Evolutionary conservation across 768 basidiomycete genomes (phyloP).

Genomic region (Rubroboletus satanas): DNA sequence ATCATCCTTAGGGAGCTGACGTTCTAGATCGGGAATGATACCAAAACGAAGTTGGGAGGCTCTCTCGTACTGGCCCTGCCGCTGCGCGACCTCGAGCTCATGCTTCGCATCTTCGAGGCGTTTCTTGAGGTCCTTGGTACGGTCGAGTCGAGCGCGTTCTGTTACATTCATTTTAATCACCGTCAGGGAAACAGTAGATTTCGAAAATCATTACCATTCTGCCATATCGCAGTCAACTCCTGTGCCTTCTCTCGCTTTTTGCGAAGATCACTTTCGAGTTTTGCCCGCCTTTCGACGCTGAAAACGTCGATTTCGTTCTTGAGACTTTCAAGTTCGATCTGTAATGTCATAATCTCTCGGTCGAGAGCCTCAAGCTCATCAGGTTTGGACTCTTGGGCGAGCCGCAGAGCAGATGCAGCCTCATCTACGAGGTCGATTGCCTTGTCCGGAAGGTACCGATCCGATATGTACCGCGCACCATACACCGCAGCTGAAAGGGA

Average conservation of each 20-base stretch:
- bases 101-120: slow-evolving; percentile 79
- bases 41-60: slow-evolving; percentile 83
- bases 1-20: slow-evolving; percentile 57
- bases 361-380: slow-evolving; percentile 80
- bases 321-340: slow-evolving; percentile 86
- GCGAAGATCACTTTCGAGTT: slow-evolving; percentile 62
- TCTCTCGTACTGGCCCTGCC: slow-evolving; percentile 80
- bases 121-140: slow-evolving; percentile 68
- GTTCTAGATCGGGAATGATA: slow-evolving; percentile 78
- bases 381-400: slow-evolving; percentile 87
- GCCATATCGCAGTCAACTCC: slow-evolving; percentile 64
- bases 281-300: slow-evolving; percentile 65
- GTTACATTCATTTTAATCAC: not conserved
- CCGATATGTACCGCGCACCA: slow-evolving; percentile 78
- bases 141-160: slow-evolving; percentile 69
- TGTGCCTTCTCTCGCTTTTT: slow-evolving; percentile 61
- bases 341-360: slow-evolving; percentile 77
- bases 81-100: slow-evolving; percentile 83
- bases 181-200: not conserved
- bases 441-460: slow-evolving; percentile 87
- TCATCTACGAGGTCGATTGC: slow-evolving; percentile 93
- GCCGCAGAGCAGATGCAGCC: slow-evolving; percentile 79
- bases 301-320: slow-evolving; percentile 87
- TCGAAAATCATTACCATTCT: slow-evolving; percentile 45
- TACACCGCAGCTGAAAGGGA: slow-evolving; percentile 68